Evolutionary conservation across 2,329 filamentous ascomycete genomes (phyloP).

Genomic region (Fusarium coicis): DNA sequence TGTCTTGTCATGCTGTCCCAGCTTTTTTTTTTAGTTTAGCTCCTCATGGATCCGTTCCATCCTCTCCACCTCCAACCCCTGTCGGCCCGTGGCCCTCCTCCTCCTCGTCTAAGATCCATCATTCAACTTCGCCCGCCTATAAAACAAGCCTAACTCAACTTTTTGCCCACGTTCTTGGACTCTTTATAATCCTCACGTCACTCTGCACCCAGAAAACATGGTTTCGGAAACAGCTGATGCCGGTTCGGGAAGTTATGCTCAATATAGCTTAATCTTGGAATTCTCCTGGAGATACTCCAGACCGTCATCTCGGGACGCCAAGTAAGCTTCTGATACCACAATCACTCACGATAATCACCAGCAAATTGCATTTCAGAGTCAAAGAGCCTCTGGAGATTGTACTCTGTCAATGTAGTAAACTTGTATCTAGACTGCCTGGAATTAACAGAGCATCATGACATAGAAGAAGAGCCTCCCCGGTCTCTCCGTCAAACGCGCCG

Average conservation of each 20-base stretch:
- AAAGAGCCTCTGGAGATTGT: neutral
- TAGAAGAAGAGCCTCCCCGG: constrained; percentile 8
- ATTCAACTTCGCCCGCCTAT: constrained; percentile 48
- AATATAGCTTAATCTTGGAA: constrained; percentile 9
- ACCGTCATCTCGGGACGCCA: constrained; percentile 25
- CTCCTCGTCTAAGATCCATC: constrained; percentile 42
- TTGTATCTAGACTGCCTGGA: neutral
- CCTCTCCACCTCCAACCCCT: constrained; percentile 31
- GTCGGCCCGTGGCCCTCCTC: constrained; percentile 32
- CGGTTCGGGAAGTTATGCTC: constrained; percentile 14
- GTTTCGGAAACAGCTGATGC: neutral
- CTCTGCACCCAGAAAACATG: constrained; percentile 50
- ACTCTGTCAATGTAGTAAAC: neutral
- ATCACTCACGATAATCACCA: constrained; percentile 6
- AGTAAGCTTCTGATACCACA: constrained; percentile 22
- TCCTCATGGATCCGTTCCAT: constrained; percentile 28
- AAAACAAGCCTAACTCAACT: constrained; percentile 43
- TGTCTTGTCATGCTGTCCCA: constrained; percentile 39
- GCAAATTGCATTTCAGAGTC: neutral
- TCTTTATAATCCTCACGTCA: constrained; percentile 65
- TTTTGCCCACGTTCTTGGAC: constrained; percentile 69
- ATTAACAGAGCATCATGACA: constrained; percentile 23
- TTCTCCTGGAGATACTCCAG: constrained; percentile 17
- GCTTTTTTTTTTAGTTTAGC: constrained; percentile 35
- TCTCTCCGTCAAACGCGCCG: constrained; percentile 1